Percentiles rank a stretch among this genome's conserved stretches.
phyloP scores from a whole-genome alignment of 1,284 basidiomycete genomes.

The Paramarasmius palmivorus region DNA sequence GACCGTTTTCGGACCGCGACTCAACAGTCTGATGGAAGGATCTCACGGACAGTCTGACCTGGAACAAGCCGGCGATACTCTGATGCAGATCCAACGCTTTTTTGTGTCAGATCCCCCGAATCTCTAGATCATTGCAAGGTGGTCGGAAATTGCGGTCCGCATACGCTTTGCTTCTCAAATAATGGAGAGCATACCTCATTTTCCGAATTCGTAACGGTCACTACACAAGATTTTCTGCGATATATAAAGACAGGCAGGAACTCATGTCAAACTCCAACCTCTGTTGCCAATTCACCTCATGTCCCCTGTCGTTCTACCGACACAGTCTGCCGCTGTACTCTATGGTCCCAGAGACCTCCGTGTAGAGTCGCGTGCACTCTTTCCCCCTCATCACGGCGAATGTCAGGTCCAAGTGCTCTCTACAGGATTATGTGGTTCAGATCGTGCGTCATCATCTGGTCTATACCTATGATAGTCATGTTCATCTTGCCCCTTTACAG shows the following conservation, averaged over 20 bases:
- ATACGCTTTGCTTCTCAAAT: too few relatives aligned
- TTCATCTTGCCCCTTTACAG: conserved; percentile 36
- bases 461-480: conserved; percentile 1
- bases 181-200: neutral
- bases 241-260: conserved; percentile 29
- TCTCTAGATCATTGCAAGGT: neutral
- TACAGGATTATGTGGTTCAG: conserved; percentile 92
- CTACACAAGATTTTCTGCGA: conserved; percentile 17
- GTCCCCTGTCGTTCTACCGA: conserved; percentile 57
- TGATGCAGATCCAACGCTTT: neutral
- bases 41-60: conserved; percentile 11
- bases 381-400: conserved; percentile 65
- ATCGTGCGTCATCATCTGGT: conserved; percentile 59
- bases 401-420: conserved; percentile 76
- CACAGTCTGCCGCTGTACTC: conserved; percentile 68
- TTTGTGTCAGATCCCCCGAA: neutral
- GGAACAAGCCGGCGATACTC: neutral
- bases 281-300: conserved; percentile 39
- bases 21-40: neutral
- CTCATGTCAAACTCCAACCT: conserved; percentile 22
- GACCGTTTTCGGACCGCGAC: conserved; percentile 20
- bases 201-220: conserved; percentile 2
- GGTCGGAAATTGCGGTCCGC: neutral
- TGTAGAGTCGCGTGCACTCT: conserved; percentile 65
- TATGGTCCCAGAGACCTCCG: conserved; percentile 73